Conservation (phyloP, 2,329 filamentous ascomycete species). For the Arthrobotrys pseudoclavata region DNA sequence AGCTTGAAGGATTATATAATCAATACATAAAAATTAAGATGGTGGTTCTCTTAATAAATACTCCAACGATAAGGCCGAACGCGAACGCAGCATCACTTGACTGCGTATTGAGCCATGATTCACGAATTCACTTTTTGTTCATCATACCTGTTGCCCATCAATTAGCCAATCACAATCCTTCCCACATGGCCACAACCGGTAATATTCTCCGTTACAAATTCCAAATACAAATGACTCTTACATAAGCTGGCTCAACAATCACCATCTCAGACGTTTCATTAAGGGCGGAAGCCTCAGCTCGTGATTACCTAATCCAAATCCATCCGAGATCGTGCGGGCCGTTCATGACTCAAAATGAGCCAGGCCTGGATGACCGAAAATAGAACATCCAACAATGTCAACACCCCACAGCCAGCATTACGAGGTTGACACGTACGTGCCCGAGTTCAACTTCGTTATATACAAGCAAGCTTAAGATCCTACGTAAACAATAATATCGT, state of each 20-base stretch:
- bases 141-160: slow-evolving; percentile 67
- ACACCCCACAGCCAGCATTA: not conserved
- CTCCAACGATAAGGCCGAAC: not conserved
- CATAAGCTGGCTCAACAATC: not conserved
- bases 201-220: slow-evolving; percentile 66
- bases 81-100: not conserved
- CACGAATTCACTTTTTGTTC: slow-evolving; percentile 66
- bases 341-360: not conserved
- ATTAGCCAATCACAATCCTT: slow-evolving; percentile 69
- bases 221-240: not conserved
- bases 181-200: not conserved
- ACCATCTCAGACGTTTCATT: not conserved
- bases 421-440: not conserved
- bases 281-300: no score
- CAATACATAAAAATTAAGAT: not conserved
- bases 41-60: not conserved
- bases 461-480: no score
- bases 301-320: not conserved
- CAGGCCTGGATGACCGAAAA: not conserved
- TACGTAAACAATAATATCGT: no score
- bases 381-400: not conserved
- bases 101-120: not conserved
- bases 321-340: not conserved
- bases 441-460: no score
- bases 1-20: not conserved